These are phyloP conservation scores for Russula sp. DNA, from an alignment of 768 basidiomycete genomes.

Conservation along the genomic window DNA sequence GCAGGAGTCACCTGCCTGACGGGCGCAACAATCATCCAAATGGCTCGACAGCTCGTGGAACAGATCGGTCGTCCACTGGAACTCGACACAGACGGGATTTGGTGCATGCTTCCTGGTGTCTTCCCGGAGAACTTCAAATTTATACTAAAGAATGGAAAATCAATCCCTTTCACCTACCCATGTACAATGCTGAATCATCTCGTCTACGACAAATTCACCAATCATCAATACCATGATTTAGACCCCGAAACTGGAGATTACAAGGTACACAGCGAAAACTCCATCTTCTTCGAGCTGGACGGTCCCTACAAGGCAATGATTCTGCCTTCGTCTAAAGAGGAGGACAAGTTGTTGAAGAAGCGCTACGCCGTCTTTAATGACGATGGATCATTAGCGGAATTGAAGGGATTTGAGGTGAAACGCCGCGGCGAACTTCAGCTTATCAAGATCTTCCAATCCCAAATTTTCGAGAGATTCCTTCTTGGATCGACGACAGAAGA, in stretches of 20 bases:
- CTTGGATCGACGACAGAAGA: constrained; percentile 90
- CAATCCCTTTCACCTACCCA: constrained; percentile 87
- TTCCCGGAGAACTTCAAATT: constrained; percentile 99
- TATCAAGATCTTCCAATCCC: constrained; percentile 99
- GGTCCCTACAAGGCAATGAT: constrained; percentile 99
- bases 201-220: constrained; percentile 91
- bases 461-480: constrained; percentile 96
- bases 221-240: constrained; percentile 94
- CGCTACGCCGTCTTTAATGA: constrained; percentile 99
- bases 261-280: constrained; percentile 86
- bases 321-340: constrained; percentile 96
- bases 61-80: constrained; percentile 97
- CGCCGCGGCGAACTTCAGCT: constrained; percentile 94
- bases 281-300: constrained; percentile 98
- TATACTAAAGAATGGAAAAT: constrained; percentile 80
- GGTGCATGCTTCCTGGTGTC: constrained; percentile 98
- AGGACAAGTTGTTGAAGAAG: constrained; percentile 97
- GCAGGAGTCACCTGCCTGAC: constrained; percentile 98
- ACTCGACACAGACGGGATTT: constrained; percentile 97
- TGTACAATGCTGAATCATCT: constrained; percentile 99
- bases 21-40: constrained; percentile 96
- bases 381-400: constrained; percentile 92
- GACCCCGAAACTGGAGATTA: constrained; percentile 82
- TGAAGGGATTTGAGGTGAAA: constrained; percentile 99
- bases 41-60: constrained; percentile 95